Conservation (phyloP, 129 eudicot genomes). For the Lactuca saligna region DNA sequence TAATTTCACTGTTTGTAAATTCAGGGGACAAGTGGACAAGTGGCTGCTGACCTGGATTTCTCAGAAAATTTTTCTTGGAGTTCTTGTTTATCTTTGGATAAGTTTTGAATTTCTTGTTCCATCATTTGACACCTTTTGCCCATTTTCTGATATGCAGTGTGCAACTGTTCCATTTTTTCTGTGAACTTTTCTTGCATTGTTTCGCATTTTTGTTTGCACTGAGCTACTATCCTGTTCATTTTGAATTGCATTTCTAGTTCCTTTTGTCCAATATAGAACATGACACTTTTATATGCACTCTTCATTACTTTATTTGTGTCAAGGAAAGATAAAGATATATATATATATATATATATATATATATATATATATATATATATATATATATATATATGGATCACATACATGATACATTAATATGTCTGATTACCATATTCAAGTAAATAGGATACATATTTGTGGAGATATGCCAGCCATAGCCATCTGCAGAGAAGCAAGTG, state of each 20-base stretch:
- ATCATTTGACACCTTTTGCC: slow-evolving; percentile 82
- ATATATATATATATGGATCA: slow-evolving; percentile 1
- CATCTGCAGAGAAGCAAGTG: slow-evolving; percentile 51
- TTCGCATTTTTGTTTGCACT: slow-evolving; percentile 81
- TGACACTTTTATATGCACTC: slow-evolving; percentile 83
- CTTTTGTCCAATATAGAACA: slow-evolving; percentile 87
- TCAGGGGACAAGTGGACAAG: slow-evolving; percentile 4
- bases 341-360: too few species aligned
- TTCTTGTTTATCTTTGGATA: slow-evolving; percentile 88
- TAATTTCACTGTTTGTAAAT: neutral
- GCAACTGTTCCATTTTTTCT: slow-evolving; percentile 87
- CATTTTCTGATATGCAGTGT: slow-evolving; percentile 90
- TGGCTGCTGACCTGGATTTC: slow-evolving; percentile 69
- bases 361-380: too few species aligned
- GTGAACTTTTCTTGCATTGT: slow-evolving; percentile 80
- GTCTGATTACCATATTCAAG: neutral
- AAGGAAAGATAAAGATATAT: slow-evolving; percentile 33
- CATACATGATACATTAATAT: slow-evolving; percentile 10
- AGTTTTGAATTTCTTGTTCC: slow-evolving; percentile 84
- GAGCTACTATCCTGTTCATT: slow-evolving; percentile 80
- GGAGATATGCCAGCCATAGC: slow-evolving; percentile 91
- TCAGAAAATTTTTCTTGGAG: slow-evolving; percentile 91
- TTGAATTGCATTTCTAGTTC: slow-evolving; percentile 92
- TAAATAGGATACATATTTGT: slow-evolving; percentile 74
- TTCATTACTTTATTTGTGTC: slow-evolving; percentile 69